A percentile compares a stretch with the other conserved stretches of the same genome.
phyloP scores from a whole-genome alignment of 768 basidiomycete genomes.

The Rhizopogon roseolus region DNA sequence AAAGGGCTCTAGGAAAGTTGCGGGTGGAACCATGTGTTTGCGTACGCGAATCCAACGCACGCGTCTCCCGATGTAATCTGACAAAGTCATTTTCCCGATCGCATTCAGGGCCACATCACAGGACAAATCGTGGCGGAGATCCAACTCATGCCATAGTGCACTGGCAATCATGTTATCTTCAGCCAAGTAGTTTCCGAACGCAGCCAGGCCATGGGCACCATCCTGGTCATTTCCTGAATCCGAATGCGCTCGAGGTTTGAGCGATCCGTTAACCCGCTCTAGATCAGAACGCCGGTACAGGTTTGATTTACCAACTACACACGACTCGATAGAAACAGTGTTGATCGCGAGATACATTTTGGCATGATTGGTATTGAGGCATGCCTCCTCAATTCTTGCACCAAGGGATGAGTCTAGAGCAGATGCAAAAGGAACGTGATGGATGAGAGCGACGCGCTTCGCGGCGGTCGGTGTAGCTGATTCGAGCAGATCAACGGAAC shows the following conservation, averaged over 20 bases:
- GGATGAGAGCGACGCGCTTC: conserved; percentile 74
- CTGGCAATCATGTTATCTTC: conserved; percentile 98
- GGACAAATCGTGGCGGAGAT: conserved; percentile 82
- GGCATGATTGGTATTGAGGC: conserved; percentile 94
- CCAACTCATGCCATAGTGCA: conserved; percentile 91
- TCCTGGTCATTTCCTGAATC: conserved; percentile 14
- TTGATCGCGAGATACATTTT: conserved; percentile 98
- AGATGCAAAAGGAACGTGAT: conserved; percentile 91
- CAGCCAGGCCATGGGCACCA: conserved; percentile 52
- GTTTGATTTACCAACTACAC: conserved; percentile 96
- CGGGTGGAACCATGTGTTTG: conserved; percentile 86
- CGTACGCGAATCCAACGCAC: conserved; percentile 97
- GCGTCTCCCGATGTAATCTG: conserved; percentile 83
- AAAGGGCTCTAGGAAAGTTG: conserved; percentile 88
- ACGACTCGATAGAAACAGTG: conserved; percentile 83
- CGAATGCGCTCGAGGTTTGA: conserved; percentile 39
- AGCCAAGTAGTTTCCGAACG: conserved; percentile 85
- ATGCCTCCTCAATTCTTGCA: conserved; percentile 85
- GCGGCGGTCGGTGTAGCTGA: conserved; percentile 36
- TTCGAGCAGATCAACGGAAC: conserved; percentile 75
- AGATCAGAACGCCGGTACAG: conserved; percentile 89
- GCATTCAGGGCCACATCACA: conserved; percentile 87
- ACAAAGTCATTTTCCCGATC: conserved; percentile 82
- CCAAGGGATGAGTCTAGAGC: conserved; percentile 69
- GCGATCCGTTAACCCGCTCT: conserved; percentile 64